Evolutionary conservation across 169 alveolate species (phyloP).

Genomic region (Cryptosporidium sp.): DNA sequence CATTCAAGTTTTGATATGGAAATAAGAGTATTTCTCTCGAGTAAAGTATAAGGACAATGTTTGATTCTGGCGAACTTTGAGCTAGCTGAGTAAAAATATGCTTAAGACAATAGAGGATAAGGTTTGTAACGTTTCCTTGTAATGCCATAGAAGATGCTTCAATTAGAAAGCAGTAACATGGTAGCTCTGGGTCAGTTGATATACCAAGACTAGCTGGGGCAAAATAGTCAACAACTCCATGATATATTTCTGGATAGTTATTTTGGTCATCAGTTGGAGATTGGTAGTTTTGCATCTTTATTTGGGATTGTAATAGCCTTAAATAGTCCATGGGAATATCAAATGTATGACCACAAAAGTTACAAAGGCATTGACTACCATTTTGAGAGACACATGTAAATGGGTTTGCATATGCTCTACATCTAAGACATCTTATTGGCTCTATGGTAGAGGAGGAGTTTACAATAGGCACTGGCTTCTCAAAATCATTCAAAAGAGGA

Average conservation of each 20-base stretch:
- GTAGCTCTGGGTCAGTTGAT: slow-evolving; percentile 46
- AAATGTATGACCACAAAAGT: slow-evolving; percentile 79
- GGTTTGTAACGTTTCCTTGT: slow-evolving; percentile 35
- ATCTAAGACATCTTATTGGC: slow-evolving; percentile 78
- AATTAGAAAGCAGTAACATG: slow-evolving; percentile 66
- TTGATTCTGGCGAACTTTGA: slow-evolving; percentile 31
- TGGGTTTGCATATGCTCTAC: slow-evolving; percentile 79
- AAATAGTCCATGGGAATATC: slow-evolving; percentile 68
- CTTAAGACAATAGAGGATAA: slow-evolving; percentile 44
- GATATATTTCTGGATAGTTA: slow-evolving; percentile 66
- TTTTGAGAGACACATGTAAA: slow-evolving; percentile 78
- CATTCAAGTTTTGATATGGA: slow-evolving; percentile 17
- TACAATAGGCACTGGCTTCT: slow-evolving; percentile 52
- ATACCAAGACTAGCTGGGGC: slow-evolving; percentile 73
- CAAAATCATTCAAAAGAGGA: slow-evolving; percentile 53
- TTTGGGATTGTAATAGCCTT: slow-evolving; percentile 59
- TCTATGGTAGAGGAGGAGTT: slow-evolving; percentile 52
- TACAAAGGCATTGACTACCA: slow-evolving; percentile 80
- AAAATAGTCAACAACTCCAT: slow-evolving; percentile 71
- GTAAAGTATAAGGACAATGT: slow-evolving; percentile 34
- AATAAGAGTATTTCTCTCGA: slow-evolving; percentile 58
- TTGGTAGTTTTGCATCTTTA: slow-evolving; percentile 29
- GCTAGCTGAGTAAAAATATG: slow-evolving; percentile 33
- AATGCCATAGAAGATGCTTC: slow-evolving; percentile 57
- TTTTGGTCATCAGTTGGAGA: slow-evolving; percentile 13